phyloP scores from a whole-genome alignment of 1,284 basidiomycete genomes.

The Apiotrichum gamsii region DNA sequence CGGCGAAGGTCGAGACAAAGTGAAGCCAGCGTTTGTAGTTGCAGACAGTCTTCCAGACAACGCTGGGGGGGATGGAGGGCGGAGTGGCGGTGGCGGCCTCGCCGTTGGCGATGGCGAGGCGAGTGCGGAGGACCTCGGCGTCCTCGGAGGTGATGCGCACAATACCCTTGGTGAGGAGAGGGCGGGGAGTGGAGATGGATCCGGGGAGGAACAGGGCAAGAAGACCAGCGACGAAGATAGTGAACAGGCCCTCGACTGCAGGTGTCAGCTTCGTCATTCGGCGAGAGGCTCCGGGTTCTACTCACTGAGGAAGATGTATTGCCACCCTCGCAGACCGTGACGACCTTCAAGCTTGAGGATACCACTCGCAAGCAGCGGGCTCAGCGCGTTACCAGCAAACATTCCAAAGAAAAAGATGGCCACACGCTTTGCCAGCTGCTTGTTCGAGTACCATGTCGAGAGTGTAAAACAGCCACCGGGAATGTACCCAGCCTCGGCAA shows the following conservation, averaged over 20 bases:
- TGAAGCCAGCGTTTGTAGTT: neutral
- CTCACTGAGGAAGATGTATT: slow-evolving; percentile 27
- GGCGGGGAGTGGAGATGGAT: slow-evolving; percentile 15
- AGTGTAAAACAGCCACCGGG: slow-evolving; percentile 39
- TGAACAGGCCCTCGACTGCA: slow-evolving; percentile 59
- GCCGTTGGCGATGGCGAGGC: too few relatives aligned
- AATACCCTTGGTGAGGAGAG: slow-evolving; percentile 13
- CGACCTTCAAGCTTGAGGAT: slow-evolving; percentile 34
- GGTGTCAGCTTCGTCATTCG: neutral
- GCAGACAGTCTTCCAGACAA: neutral
- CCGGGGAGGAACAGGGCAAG: slow-evolving; percentile 23
- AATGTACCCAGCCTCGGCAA: slow-evolving; percentile 41
- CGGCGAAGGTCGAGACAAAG: neutral
- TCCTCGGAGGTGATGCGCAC: neutral
- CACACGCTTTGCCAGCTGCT: slow-evolving; percentile 46
- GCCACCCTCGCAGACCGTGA: slow-evolving; percentile 24
- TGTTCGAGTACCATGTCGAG: slow-evolving; percentile 44
- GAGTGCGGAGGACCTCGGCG: neutral
- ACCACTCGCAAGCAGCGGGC: slow-evolving; percentile 38
- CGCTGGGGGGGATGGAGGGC: neutral
- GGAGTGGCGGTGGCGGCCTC: too few relatives aligned
- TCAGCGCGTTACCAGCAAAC: slow-evolving; percentile 37
- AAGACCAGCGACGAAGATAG: slow-evolving; percentile 36
- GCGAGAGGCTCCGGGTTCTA: too few relatives aligned
- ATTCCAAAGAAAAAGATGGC: slow-evolving; percentile 48